A percentile compares a stretch with the other conserved stretches of the same genome.
Evolutionary conservation across 768 basidiomycete species (phyloP).

Genomic region (Amanita pseudoporphyria): DNA sequence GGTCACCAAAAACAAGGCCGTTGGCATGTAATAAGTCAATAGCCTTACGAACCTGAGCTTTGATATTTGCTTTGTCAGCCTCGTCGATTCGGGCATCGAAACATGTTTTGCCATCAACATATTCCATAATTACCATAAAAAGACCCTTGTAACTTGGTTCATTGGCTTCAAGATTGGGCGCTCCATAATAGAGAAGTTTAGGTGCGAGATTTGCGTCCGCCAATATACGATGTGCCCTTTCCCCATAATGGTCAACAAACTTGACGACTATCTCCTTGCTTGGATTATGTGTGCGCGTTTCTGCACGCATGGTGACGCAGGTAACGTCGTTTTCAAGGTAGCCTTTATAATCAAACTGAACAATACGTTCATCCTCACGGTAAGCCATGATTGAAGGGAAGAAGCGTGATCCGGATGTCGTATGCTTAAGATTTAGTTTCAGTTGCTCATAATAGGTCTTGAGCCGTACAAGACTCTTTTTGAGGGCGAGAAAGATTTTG

Average conservation of each 20-base stretch:
- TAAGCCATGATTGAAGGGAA: not conserved
- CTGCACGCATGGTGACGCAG: conserved; percentile 17
- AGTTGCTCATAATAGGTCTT: not conserved
- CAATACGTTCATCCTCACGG: not conserved
- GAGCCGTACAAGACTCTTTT: not conserved
- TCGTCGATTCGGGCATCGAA: not conserved
- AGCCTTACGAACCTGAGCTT: not conserved
- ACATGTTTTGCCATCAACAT: not conserved
- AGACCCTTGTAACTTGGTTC: not conserved
- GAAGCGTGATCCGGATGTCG: no score
- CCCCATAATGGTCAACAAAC: conserved; percentile 16
- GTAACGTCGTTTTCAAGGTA: not conserved
- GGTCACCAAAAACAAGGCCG: conserved; percentile 26
- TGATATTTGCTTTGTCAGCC: not conserved
- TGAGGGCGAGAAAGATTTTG: not conserved
- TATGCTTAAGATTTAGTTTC: not conserved
- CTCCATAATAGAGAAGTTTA: not conserved
- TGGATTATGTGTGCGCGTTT: not conserved
- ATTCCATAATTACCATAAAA: not conserved
- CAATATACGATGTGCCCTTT: conserved; percentile 10
- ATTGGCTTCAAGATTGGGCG: not conserved
- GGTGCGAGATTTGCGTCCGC: conserved; percentile 8
- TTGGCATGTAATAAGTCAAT: conserved; percentile 1
- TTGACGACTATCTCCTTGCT: conserved; percentile 17
- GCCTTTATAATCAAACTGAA: not conserved